These are phyloP conservation scores for Gentiana dahurica DNA, from an alignment of 257 asterid genomes.

Conservation along the genomic window DNA sequence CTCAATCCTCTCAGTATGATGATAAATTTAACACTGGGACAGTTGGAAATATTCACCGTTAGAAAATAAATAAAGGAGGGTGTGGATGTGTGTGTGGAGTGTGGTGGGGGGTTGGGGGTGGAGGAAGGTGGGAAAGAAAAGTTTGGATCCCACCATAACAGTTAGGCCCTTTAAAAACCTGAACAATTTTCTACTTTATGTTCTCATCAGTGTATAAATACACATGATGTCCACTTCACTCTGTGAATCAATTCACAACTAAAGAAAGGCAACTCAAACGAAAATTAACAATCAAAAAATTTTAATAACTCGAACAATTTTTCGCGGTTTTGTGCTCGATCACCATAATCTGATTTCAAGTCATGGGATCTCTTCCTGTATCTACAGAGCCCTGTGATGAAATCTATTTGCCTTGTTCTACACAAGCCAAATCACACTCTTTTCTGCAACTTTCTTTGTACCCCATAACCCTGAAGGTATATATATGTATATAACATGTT, in stretches of 20 bases:
- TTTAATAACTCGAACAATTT: slow-evolving; percentile 36
- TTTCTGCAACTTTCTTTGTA: slow-evolving; percentile 37
- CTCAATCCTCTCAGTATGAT: too few relatives aligned
- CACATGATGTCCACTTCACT: slow-evolving; percentile 29
- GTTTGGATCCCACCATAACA: slow-evolving; percentile 51
- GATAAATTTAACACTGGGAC: too few relatives aligned
- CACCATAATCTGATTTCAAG: slow-evolving; percentile 43
- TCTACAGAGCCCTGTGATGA: slow-evolving; percentile 22
- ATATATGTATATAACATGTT: slow-evolving; percentile 10
- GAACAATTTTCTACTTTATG: slow-evolving; percentile 25
- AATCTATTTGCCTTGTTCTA: slow-evolving; percentile 25
- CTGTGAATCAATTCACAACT: slow-evolving; percentile 12
- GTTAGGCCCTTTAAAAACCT: slow-evolving; percentile 27
- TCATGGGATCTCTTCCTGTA: slow-evolving; percentile 26
- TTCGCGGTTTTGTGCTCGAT: slow-evolving; percentile 33
- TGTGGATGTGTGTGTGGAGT: too few relatives aligned
- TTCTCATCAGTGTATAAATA: slow-evolving; percentile 39
- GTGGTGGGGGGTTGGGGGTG: too few relatives aligned
- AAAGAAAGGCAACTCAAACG: slow-evolving; percentile 24
- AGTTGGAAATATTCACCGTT: too few relatives aligned
- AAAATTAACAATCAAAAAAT: slow-evolving; percentile 10
- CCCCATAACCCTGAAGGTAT: slow-evolving; percentile 72
- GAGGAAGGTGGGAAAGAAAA: slow-evolving; percentile 18
- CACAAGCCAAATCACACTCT: slow-evolving; percentile 33
- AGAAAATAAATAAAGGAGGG: too few relatives aligned